phyloP scores from a whole-genome alignment of 1,139 yeast genomes.

The Pichia inconspicua region DNA sequence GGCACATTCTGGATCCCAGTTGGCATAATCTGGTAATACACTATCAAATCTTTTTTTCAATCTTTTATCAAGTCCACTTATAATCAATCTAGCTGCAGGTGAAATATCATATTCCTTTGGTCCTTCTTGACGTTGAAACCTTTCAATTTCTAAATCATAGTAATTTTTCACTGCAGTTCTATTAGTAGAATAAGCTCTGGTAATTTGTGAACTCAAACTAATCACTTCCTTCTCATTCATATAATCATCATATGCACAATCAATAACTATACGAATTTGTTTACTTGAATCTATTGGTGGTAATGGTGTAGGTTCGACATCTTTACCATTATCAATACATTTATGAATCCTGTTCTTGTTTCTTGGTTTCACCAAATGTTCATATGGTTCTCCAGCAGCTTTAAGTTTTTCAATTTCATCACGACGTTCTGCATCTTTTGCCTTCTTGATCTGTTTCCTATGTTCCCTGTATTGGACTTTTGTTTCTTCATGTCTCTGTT shows the following conservation, averaged over 20 bases:
- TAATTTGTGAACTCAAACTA: slow-evolving; percentile 72
- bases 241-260: slow-evolving; percentile 83
- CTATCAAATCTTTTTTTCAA: slow-evolving; percentile 63
- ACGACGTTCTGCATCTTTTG: slow-evolving; percentile 31
- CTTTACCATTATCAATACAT: slow-evolving; percentile 19
- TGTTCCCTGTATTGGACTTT: slow-evolving; percentile 49
- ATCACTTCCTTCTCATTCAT: slow-evolving; percentile 77
- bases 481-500: slow-evolving; percentile 53
- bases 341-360: slow-evolving; percentile 19
- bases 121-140: background rate
- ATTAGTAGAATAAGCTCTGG: slow-evolving; percentile 75
- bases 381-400: slow-evolving; percentile 22
- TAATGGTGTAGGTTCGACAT: slow-evolving; percentile 19
- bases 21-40: slow-evolving; percentile 45
- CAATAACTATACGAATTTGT: slow-evolving; percentile 55
- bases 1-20: slow-evolving; percentile 56
- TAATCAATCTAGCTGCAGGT: slow-evolving; percentile 46
- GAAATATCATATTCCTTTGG: slow-evolving; percentile 20
- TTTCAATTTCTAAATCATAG: slow-evolving; percentile 7
- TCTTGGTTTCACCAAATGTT: slow-evolving; percentile 24
- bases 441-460: slow-evolving; percentile 49
- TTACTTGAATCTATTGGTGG: slow-evolving; percentile 31
- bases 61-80: slow-evolving; percentile 61
- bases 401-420: slow-evolving; percentile 25
- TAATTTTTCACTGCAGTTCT: slow-evolving; percentile 39